Conservation (phyloP, 805 yeast genomes). For the Metschnikowia orientalis region DNA sequence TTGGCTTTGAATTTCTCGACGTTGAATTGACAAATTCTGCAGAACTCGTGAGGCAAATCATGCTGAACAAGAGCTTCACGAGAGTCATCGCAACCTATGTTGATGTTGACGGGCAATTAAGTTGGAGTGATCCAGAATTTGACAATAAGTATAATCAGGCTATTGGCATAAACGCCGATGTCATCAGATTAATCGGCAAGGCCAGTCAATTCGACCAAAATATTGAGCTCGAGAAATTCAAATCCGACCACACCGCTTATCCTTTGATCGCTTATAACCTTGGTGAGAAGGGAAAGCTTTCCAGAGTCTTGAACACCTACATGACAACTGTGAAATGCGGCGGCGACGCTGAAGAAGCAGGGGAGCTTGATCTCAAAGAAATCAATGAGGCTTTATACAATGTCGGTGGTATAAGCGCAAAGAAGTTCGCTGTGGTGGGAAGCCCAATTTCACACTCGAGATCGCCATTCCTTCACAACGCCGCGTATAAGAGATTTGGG, state of each 20-base stretch:
- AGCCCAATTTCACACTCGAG: conserved; percentile 80
- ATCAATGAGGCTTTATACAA: conserved; percentile 53
- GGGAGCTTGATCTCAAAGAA: conserved; percentile 64
- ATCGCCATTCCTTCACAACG: conserved; percentile 82
- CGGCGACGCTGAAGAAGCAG: conserved; percentile 65
- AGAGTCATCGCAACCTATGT: conserved; percentile 81
- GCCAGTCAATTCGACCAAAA: conserved; percentile 68
- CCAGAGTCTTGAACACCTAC: conserved; percentile 68
- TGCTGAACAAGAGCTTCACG: conserved; percentile 54
- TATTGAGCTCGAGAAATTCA: conserved; percentile 64
- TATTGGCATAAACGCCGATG: conserved; percentile 57
- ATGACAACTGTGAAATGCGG: conserved; percentile 84
- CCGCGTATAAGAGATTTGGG: conserved; percentile 70
- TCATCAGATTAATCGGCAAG: conserved; percentile 78
- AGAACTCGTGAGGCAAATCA: conserved; percentile 47
- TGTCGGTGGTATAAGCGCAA: conserved; percentile 58
- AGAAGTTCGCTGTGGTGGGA: conserved; percentile 73
- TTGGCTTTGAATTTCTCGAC: conserved; percentile 80
- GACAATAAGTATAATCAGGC: conserved; percentile 68
- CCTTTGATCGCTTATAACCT: conserved; percentile 84
- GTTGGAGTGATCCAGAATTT: conserved; percentile 75
- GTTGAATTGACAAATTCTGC: conserved; percentile 69
- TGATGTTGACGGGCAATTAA: conserved; percentile 57
- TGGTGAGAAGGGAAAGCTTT: conserved; percentile 71
- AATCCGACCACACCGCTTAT: conserved; percentile 45